phyloP scores from a whole-genome alignment of 129 eudicot species.

The Oenanthe sinensis region DNA sequence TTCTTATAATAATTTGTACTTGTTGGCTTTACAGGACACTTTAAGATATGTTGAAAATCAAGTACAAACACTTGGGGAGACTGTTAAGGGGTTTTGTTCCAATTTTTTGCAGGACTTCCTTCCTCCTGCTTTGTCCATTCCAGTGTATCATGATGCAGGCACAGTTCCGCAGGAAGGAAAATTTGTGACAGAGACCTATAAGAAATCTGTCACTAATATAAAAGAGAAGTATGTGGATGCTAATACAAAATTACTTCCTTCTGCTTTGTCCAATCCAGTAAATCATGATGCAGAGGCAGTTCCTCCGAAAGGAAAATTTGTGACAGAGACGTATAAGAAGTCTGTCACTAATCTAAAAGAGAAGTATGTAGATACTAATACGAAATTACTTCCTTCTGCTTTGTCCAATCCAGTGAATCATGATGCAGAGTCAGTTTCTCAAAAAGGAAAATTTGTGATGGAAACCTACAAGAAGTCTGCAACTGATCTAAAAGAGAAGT shows the following conservation, averaged over 20 bases:
- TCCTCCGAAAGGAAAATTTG: constrained; percentile 13
- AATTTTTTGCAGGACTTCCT: constrained; percentile 38
- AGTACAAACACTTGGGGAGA: constrained; percentile 34
- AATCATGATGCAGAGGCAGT: constrained; percentile 15
- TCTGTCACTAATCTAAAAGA: constrained; percentile 19
- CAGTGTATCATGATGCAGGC: constrained; percentile 17
- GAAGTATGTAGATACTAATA: constrained; percentile 9
- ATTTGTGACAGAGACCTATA: constrained; percentile 9
- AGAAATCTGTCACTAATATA: constrained; percentile 12
- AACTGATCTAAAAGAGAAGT: constrained; percentile 14
- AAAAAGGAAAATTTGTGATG: constrained; percentile 6
- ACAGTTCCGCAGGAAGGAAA: constrained; percentile 16
- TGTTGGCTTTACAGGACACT: constrained; percentile 30
- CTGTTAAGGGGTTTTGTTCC: constrained; percentile 36
- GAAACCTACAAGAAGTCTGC: constrained; percentile 17
- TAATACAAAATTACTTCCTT: constrained; percentile 19
- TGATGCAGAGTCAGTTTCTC: constrained; percentile 18
- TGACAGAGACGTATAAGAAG: constrained; percentile 10
- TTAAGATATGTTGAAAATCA: constrained; percentile 41
- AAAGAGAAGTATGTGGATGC: constrained; percentile 16
- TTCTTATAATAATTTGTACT: constrained; percentile 7
- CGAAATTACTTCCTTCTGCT: constrained; percentile 21
- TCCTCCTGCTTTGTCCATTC: constrained; percentile 24
- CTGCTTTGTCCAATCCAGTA: constrained; percentile 16
- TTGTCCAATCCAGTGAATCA: constrained; percentile 17